Evolutionary conservation across 176 grass and related monocot genomes (phyloP), one percentile per base, ranked within the genome.

Genomic region (maize (Zea mays)): DNA sequence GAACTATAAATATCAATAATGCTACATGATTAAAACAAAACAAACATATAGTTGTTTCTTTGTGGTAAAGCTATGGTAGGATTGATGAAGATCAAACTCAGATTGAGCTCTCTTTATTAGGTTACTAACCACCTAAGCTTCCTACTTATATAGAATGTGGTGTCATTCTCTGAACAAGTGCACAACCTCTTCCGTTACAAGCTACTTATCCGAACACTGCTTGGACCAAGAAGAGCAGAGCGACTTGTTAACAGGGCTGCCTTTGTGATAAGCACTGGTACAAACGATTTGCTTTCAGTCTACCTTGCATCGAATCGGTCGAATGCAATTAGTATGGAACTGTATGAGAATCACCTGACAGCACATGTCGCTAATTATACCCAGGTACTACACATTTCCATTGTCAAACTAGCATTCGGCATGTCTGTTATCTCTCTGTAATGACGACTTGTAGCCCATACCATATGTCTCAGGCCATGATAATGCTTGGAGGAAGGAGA

Each of bases 181-280:
- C 68, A 46, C 80, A 76, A 88, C 75, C 57, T 94, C 37, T 74
- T 72, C 76, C 85, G 82, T 2, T 94, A 94, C 79, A 93, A 81
- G 66, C 62, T 75, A 50, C 70, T 81, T 51, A 41, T 90, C 39
- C 72, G 71, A 83, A 85, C 37, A 6, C 14, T 83, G 52, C 65
- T 90, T 10, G 88, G 91, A 71, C 50, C 73, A 4, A 65, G 37
- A 52, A 79, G 84, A 86, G 74, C 91, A 41, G 86, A 90, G 71
- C 76, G 84, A 7, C 70, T 88, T 52, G 39, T 93, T 38, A 90
- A 88, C 46, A 83, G 62, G 44, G 91, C 88, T 17, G 67, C 89
- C 50, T 90, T 93, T 35, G 1, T 93, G 49, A 17, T 93, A 58
- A 90, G 91, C 33, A 63, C 79, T 46, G 91, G 91, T 5, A 85